A percentile compares a stretch with the other conserved stretches of the same genome.
Conservation (phyloP, 2,329 filamentous ascomycete species). For the Chaetomium sp. region DNA sequence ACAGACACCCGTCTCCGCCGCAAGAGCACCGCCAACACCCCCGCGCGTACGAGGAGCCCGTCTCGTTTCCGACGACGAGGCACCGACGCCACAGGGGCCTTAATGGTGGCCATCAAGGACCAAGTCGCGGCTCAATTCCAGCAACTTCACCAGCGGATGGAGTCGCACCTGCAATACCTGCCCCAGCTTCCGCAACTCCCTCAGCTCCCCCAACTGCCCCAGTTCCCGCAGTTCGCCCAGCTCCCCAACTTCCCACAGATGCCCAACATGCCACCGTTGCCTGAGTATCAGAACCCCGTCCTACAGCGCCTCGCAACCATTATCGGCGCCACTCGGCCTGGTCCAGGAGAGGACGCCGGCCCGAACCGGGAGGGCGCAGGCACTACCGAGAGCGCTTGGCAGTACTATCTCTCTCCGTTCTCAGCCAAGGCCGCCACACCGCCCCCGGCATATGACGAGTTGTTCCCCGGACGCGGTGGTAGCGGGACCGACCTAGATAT, state of each 20-base stretch:
- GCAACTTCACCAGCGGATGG: conserved; percentile 47
- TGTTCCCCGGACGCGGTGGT: conserved; percentile 49
- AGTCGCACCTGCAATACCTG: conserved; percentile 17
- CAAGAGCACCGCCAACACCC: conserved; percentile 22
- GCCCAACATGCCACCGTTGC: conserved; percentile 60
- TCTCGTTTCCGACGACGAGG: conserved; percentile 20
- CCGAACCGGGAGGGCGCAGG: conserved; percentile 29
- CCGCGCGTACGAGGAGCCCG: conserved; percentile 19
- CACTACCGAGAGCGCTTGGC: conserved; percentile 54
- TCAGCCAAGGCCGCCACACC: conserved; percentile 30
- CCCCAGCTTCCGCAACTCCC: conserved; percentile 35
- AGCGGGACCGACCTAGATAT: conserved; percentile 36
- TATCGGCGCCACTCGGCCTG: conserved; percentile 46
- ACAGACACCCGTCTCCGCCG: conserved; percentile 35
- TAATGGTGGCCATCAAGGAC: conserved; percentile 64
- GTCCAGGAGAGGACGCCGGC: conserved; percentile 34
- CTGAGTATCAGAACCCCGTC: conserved; percentile 65
- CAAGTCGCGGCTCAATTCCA: conserved; percentile 68
- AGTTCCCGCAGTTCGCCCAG: conserved; percentile 57
- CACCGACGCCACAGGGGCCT: conserved; percentile 30
- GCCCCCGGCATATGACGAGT: conserved; percentile 72
- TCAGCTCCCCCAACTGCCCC: conserved; percentile 62
- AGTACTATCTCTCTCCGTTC: conserved; percentile 54
- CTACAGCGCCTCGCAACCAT: conserved; percentile 31
- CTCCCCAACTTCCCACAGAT: conserved; percentile 54